These are phyloP conservation scores for Ilyonectria sp. DNA, from an alignment of 2,329 filamentous ascomycete species.

Conservation along the genomic window DNA sequence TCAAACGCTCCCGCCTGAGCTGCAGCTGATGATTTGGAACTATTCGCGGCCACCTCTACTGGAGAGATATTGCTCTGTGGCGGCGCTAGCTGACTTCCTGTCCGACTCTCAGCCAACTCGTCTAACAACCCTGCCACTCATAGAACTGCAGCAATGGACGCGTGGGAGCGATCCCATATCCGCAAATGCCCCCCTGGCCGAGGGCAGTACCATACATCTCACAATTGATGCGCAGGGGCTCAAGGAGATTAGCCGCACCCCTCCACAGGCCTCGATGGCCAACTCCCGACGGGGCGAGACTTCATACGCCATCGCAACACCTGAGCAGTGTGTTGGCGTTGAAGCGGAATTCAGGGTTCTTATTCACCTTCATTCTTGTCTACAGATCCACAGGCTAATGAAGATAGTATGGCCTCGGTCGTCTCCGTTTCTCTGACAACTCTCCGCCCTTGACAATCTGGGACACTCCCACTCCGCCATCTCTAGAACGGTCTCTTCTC, in stretches of 20 bases:
- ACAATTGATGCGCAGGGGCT: slow-evolving; percentile 6
- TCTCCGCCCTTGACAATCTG: slow-evolving; percentile 6
- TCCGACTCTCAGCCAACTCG: neutral
- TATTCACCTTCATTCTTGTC: neutral
- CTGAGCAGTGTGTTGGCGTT: neutral
- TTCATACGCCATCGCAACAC: slow-evolving; percentile 2
- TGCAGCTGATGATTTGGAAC: neutral
- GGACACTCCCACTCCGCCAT: slow-evolving; percentile 12
- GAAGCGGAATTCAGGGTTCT: slow-evolving; percentile 5
- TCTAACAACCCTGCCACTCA: neutral
- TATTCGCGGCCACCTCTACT: neutral
- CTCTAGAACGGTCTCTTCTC: neutral
- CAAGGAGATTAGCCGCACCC: slow-evolving; percentile 7
- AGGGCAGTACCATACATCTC: slow-evolving; percentile 6
- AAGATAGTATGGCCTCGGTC: slow-evolving; percentile 8
- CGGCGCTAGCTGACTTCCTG: neutral
- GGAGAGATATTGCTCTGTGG: slow-evolving; percentile 10
- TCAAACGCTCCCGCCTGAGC: slow-evolving; percentile 1
- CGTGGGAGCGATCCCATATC: neutral
- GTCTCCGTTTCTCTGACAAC: neutral
- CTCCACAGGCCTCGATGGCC: neutral
- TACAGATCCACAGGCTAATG: neutral
- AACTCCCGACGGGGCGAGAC: neutral
- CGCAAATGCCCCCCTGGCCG: neutral
- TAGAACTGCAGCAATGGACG: neutral